A percentile compares a stretch with the other conserved stretches of the same genome.
These are phyloP conservation scores for Zoysia japonica DNA, from an alignment of 176 grass and related monocot species.

Conservation along the genomic window DNA sequence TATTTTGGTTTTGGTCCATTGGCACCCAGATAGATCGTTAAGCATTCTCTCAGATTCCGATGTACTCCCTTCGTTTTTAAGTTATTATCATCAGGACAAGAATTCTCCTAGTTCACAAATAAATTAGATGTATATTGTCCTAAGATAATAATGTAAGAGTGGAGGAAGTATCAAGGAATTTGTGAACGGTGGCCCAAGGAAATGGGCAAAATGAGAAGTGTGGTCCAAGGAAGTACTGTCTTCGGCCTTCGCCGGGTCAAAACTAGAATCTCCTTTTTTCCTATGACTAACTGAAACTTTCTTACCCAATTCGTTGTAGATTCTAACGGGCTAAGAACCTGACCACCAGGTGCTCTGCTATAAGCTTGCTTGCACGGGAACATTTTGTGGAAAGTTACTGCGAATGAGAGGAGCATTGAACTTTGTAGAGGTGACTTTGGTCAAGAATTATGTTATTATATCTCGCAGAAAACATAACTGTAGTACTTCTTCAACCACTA, in stretches of 20 bases:
- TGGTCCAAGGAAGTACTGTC: not conserved
- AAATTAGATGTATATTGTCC: too few relatives aligned
- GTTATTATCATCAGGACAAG: too few relatives aligned
- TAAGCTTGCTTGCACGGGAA: conserved; percentile 20
- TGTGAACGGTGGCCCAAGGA: conserved; percentile 6
- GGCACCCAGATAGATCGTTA: too few relatives aligned
- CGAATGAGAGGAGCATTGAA: not conserved
- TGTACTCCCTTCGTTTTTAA: not conserved
- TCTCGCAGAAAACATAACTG: not conserved
- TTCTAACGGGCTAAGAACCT: not conserved
- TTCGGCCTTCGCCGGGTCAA: not conserved
- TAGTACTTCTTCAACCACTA: not conserved
- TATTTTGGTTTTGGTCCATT: not conserved
- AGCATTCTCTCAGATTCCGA: not conserved
- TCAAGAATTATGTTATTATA: not conserved
- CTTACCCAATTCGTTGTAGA: not conserved
- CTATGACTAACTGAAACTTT: not conserved
- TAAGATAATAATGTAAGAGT: too few relatives aligned
- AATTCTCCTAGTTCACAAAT: too few relatives aligned
- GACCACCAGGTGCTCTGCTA: not conserved
- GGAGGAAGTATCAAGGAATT: too few relatives aligned
- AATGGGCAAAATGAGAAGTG: not conserved
- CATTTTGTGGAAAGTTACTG: not conserved
- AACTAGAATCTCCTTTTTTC: not conserved
- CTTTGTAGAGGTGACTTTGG: not conserved